Evolutionary conservation across 2,329 filamentous ascomycete species (phyloP).

Genomic region (Clonostachys chloroleuca): DNA sequence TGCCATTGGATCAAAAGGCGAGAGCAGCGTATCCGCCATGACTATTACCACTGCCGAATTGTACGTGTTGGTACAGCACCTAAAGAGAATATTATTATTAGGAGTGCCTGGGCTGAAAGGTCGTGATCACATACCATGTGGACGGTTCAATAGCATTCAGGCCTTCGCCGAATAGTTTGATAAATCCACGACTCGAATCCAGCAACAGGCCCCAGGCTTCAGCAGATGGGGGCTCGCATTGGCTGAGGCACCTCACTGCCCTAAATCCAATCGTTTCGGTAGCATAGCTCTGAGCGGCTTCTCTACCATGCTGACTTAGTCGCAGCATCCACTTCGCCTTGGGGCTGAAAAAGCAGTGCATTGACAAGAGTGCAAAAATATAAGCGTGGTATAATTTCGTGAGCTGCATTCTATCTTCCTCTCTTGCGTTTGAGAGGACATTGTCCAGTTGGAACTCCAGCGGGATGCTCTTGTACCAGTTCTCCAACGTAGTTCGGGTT

Average conservation of each 20-base stretch:
- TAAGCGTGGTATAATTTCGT: constrained; percentile 31
- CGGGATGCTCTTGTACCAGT: constrained; percentile 29
- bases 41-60: too few species aligned
- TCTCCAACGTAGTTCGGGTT: constrained; percentile 22
- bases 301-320: constrained; percentile 18
- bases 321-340: constrained; percentile 27
- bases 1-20: too few species aligned
- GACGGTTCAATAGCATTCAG: too few species aligned
- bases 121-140: too few species aligned
- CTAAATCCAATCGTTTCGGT: neutral
- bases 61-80: too few species aligned
- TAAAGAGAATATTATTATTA: too few species aligned
- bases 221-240: constrained; percentile 9
- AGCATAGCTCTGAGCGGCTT: constrained; percentile 13
- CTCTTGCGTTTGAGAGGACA: constrained; percentile 7
- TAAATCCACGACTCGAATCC: constrained; percentile 22
- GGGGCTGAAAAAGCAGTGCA: constrained; percentile 30
- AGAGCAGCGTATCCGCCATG: too few species aligned
- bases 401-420: constrained; percentile 4
- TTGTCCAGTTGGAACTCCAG: constrained; percentile 23
- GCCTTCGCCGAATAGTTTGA: constrained; percentile 19
- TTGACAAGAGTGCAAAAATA: constrained; percentile 24
- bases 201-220: constrained; percentile 24
- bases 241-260: neutral
- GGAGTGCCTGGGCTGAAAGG: too few species aligned